Percentiles rank a stretch among this genome's conserved stretches.
phyloP scores from a whole-genome alignment of 2,329 filamentous ascomycete species.

The Cryphonectria naterciae region DNA sequence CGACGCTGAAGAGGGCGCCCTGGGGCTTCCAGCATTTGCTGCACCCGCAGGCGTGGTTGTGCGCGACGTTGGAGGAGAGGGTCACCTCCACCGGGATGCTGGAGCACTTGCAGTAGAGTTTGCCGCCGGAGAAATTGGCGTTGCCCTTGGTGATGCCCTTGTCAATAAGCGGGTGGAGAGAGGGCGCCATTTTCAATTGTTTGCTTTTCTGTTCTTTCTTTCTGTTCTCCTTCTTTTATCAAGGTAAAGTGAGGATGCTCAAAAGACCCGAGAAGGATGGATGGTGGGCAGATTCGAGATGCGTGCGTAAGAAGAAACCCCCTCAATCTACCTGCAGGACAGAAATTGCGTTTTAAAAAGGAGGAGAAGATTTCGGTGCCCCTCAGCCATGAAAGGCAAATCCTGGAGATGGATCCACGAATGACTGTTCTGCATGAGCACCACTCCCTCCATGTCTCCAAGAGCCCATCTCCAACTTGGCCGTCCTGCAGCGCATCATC shows the following conservation, averaged over 20 bases:
- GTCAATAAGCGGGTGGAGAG: conserved; percentile 66
- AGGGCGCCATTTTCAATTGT: conserved; percentile 39
- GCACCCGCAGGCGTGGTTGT: conserved; percentile 74
- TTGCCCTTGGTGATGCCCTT: conserved; percentile 62
- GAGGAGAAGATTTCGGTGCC: neutral
- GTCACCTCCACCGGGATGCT: conserved; percentile 60
- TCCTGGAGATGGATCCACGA: conserved; percentile 10
- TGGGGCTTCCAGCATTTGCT: conserved; percentile 74
- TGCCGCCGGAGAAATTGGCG: conserved; percentile 61
- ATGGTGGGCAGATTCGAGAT: neutral
- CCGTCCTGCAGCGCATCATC: neutral
- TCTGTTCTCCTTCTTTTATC: neutral
- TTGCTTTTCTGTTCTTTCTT: neutral
- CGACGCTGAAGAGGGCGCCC: conserved; percentile 66
- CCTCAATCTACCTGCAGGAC: neutral
- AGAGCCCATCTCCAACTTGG: conserved; percentile 15
- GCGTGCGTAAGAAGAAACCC: neutral
- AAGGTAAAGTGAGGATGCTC: neutral
- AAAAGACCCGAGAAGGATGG: neutral
- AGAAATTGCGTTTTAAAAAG: neutral
- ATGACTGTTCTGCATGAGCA: conserved; percentile 14
- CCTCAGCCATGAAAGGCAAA: neutral
- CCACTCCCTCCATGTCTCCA: conserved; percentile 10
- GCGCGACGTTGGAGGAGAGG: conserved; percentile 60
- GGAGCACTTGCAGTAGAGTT: conserved; percentile 63